Conservation (phyloP, 306 rosid species). For the Corylus avellana region DNA sequence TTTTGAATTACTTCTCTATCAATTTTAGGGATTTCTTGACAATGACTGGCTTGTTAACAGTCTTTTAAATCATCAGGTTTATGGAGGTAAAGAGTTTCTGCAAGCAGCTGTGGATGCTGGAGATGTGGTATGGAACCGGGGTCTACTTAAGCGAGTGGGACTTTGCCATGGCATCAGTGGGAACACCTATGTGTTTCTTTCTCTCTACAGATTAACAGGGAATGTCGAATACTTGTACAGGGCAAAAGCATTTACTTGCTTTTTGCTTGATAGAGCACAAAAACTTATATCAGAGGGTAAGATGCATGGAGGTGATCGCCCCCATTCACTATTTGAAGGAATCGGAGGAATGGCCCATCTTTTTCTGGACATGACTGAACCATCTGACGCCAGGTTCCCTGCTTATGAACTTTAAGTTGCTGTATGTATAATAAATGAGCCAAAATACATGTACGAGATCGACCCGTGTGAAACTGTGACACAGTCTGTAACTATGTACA, state of each 20-base stretch:
- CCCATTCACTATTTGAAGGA: conserved; percentile 78
- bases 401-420: conserved; percentile 59
- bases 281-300: conserved; percentile 56
- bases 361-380: conserved; percentile 72
- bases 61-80: conserved; percentile 45
- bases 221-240: conserved; percentile 56
- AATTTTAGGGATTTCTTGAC: neutral
- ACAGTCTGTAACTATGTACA: conserved; percentile 15
- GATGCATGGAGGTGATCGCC: conserved; percentile 85
- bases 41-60: conserved; percentile 1
- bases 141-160: conserved; percentile 82
- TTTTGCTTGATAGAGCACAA: conserved; percentile 61
- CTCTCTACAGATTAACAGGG: conserved; percentile 70
- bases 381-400: conserved; percentile 66
- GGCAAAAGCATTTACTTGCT: conserved; percentile 83
- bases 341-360: conserved; percentile 74
- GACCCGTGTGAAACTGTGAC: neutral
- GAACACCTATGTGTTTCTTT: conserved; percentile 77
- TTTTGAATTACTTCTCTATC: neutral
- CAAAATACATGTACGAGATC: neutral
- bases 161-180: conserved; percentile 86
- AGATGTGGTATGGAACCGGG: conserved; percentile 74
- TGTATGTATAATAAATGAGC: neutral
- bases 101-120: conserved; percentile 78
- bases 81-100: conserved; percentile 59